phyloP scores from a whole-genome alignment of 257 asterid genomes.

The Jasminum sambac region DNA sequence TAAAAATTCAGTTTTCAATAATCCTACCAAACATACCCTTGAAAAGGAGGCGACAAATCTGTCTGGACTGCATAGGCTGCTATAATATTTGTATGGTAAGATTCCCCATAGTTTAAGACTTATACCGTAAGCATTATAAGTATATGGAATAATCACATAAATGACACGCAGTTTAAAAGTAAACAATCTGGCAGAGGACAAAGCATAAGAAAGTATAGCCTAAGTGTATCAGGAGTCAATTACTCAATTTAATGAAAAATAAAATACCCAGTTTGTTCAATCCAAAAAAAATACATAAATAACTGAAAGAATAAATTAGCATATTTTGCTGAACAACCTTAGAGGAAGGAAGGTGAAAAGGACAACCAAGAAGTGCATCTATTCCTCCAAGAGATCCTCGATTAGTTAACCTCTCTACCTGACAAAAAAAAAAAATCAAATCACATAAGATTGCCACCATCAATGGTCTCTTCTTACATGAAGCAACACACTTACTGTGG shows the following conservation, averaged over 20 bases:
- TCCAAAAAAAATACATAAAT: conserved; percentile 20
- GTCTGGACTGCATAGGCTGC: background rate
- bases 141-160: no score
- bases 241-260: conserved; percentile 10
- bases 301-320: no score
- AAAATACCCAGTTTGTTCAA: background rate
- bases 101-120: conserved; percentile 12
- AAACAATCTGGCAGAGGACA: conserved; percentile 14
- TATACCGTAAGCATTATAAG: conserved; percentile 10
- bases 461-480: conserved; percentile 2
- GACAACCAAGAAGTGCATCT: conserved; percentile 95
- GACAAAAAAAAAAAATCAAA: conserved; percentile 25
- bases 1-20: no score
- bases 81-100: conserved; percentile 9
- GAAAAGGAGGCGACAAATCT: background rate
- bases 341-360: conserved; percentile 80
- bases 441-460: conserved; percentile 19
- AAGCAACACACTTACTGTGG: conserved; percentile 55
- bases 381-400: conserved; percentile 87
- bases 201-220: conserved; percentile 4
- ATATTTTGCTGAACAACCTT: conserved; percentile 50
- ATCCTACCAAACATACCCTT: no score
- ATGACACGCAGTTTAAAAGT: no score
- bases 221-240: conserved; percentile 15
- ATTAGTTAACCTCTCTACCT: conserved; percentile 78